Evolutionary conservation across 2,329 filamentous ascomycete genomes (phyloP).

Genomic region (Colletotrichum eleusines): DNA sequence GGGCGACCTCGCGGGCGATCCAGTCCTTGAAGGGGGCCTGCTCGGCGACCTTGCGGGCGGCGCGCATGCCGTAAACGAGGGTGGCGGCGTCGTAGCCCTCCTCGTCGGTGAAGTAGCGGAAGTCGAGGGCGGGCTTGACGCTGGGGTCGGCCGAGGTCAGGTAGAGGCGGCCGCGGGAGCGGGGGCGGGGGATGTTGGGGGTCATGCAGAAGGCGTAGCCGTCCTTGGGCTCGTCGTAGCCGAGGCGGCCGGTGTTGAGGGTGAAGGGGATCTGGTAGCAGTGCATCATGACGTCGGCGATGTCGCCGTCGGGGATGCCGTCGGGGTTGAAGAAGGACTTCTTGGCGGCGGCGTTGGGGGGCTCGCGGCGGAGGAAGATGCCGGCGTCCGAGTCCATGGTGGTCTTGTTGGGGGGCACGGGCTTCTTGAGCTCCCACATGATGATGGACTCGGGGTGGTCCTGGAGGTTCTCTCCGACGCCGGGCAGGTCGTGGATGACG

Average conservation of each 20-base stretch:
- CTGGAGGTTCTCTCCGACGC: constrained; percentile 71
- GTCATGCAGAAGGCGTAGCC: constrained; percentile 94
- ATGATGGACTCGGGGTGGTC: constrained; percentile 71
- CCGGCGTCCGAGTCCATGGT: constrained; percentile 93
- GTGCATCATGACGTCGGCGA: constrained; percentile 94
- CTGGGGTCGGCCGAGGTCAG: constrained; percentile 80
- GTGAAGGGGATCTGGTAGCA: constrained; percentile 96
- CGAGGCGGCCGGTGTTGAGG: constrained; percentile 84
- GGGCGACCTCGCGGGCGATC: constrained; percentile 86
- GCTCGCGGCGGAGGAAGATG: constrained; percentile 86
- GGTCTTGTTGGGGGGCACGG: constrained; percentile 79
- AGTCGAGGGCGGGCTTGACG: constrained; percentile 86
- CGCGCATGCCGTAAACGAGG: constrained; percentile 81
- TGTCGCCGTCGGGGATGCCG: constrained; percentile 73
- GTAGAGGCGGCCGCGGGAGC: constrained; percentile 82
- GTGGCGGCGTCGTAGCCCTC: constrained; percentile 88
- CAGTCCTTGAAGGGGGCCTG: constrained; percentile 83
- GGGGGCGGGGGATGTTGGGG: constrained; percentile 87
- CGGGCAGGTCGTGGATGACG: constrained; percentile 68
- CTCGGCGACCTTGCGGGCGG: constrained; percentile 80
- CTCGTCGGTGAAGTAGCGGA: constrained; percentile 89
- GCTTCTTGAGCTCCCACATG: constrained; percentile 83
- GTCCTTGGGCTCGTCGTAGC: constrained; percentile 72
- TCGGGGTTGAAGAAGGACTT: constrained; percentile 61
- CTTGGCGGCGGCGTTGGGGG: constrained; percentile 73